A percentile compares a stretch with the other conserved stretches of the same genome.
Evolutionary conservation across 768 basidiomycete genomes (phyloP).

Genomic region (Erythrobasidium yunnanense): DNA sequence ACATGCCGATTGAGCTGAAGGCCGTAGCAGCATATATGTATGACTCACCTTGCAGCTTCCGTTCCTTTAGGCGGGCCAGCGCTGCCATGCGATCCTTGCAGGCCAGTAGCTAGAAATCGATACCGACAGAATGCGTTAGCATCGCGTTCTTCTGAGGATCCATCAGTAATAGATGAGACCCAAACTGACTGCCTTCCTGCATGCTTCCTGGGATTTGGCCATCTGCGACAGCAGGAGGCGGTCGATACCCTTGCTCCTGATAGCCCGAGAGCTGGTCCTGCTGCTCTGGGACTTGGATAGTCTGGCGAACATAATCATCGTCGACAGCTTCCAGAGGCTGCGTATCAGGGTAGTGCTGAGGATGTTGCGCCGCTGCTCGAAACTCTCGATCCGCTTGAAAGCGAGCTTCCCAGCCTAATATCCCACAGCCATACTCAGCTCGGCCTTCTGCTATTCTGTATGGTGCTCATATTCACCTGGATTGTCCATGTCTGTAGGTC

Average conservation of each 20-base stretch:
- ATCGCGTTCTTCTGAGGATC: neutral
- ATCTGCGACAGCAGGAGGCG: constrained; percentile 15
- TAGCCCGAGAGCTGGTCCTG: constrained; percentile 15
- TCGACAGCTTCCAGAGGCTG: neutral
- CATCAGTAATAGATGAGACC: no score
- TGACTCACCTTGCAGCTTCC: neutral
- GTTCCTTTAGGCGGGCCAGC: neutral
- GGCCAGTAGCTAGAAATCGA: neutral
- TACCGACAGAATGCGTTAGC: neutral
- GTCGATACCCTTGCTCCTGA: constrained; percentile 26
- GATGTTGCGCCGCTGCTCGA: neutral
- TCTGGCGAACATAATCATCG: neutral
- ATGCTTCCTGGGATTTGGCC: constrained; percentile 21
- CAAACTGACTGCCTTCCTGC: constrained; percentile 5
- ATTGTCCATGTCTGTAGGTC: no score
- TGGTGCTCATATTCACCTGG: no score
- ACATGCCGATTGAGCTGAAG: constrained; percentile 7
- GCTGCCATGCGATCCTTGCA: constrained; percentile 16
- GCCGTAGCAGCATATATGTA: constrained; percentile 2
- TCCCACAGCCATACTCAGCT: no score
- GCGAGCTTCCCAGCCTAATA: neutral
- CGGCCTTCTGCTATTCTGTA: neutral
- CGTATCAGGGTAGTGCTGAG: neutral
- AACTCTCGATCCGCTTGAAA: neutral
- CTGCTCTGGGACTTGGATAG: neutral